Conservation (phyloP, 2,329 filamentous ascomycete genomes). For the Penicillium sp. region DNA sequence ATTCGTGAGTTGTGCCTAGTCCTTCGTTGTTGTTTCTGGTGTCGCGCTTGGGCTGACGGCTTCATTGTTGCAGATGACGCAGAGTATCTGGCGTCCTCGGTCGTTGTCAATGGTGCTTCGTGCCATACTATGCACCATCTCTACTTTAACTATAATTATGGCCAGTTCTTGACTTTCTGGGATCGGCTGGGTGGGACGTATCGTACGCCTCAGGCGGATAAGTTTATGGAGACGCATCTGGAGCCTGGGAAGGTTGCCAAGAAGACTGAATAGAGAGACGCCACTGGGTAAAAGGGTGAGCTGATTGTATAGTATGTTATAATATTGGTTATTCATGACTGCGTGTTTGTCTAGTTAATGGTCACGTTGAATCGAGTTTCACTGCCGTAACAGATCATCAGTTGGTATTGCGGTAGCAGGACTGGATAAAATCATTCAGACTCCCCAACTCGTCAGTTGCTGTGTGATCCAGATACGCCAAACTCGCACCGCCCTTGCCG, state of each 20-base stretch:
- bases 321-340: not conserved
- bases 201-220: constrained; percentile 19
- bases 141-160: constrained; percentile 88
- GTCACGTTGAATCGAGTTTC: not conserved
- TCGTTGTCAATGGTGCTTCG: constrained; percentile 78
- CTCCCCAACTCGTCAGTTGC: constrained; percentile 32
- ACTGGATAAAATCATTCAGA: constrained; percentile 33
- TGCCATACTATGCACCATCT: constrained; percentile 92
- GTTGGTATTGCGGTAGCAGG: constrained; percentile 12
- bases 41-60: not conserved
- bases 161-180: constrained; percentile 90
- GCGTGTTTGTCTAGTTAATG: not conserved
- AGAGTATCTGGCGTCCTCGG: constrained; percentile 83
- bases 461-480: constrained; percentile 27
- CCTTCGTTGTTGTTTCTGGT: not conserved
- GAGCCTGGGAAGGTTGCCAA: not conserved
- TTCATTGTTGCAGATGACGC: constrained; percentile 63
- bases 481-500: constrained; percentile 10
- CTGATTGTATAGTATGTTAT: too few relatives aligned
- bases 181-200: constrained; percentile 76
- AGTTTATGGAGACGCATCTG: constrained; percentile 13
- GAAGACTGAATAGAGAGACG: constrained; percentile 5
- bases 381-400: too few relatives aligned
- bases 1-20: constrained; percentile 53
- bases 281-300: not conserved